Percentiles rank a stretch among this genome's conserved stretches.
Conservation (phyloP, 1,284 basidiomycete species). For the Leccinum huronense region DNA sequence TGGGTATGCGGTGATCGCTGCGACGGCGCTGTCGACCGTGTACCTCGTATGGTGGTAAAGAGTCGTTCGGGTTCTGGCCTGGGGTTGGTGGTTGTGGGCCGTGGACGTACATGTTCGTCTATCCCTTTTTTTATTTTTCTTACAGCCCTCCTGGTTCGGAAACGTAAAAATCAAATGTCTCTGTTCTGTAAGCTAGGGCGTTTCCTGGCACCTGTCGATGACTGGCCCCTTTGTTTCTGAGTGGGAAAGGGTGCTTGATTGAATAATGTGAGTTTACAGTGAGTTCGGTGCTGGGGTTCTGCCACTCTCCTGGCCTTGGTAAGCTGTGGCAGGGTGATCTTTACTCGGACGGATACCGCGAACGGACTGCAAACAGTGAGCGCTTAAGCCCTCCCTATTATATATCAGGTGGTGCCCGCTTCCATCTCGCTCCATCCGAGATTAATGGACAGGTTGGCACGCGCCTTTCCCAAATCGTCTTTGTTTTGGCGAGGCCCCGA, state of each 20-base stretch:
- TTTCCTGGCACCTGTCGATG: background rate
- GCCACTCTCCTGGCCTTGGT: background rate
- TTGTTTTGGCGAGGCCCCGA: too few relatives aligned
- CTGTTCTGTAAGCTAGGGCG: background rate
- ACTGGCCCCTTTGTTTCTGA: background rate
- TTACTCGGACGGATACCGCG: too few relatives aligned
- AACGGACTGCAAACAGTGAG: too few relatives aligned
- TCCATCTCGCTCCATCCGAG: too few relatives aligned
- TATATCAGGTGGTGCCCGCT: too few relatives aligned
- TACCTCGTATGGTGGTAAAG: constrained; percentile 49
- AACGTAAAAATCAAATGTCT: constrained; percentile 2
- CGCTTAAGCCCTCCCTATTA: too few relatives aligned
- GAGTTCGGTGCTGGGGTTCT: background rate
- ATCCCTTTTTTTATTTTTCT: background rate
- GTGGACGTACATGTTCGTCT: background rate
- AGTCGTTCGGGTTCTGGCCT: too few relatives aligned
- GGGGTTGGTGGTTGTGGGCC: background rate
- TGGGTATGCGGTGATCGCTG: constrained; percentile 84
- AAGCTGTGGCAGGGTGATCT: background rate
- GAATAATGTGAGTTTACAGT: background rate
- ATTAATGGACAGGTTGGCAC: too few relatives aligned
- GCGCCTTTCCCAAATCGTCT: too few relatives aligned
- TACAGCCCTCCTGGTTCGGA: background rate
- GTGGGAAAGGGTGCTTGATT: background rate
- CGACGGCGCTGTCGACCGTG: constrained; percentile 73